These are phyloP conservation scores for Chaetomiaceae sp. DNA, from an alignment of 2,329 filamentous ascomycete genomes.

Conservation along the genomic window DNA sequence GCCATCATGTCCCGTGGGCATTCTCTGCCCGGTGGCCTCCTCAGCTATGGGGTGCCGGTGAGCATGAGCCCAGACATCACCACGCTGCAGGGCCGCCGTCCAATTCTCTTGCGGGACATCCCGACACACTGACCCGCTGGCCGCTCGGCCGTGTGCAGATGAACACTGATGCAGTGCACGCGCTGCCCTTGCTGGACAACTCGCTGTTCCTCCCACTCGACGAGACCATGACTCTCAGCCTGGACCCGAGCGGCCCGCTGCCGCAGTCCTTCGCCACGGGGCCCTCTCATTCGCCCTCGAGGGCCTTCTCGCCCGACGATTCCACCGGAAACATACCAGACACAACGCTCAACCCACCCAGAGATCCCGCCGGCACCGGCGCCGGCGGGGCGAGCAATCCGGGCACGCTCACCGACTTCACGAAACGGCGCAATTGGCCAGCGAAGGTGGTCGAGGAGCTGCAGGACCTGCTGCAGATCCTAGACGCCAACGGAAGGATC, in stretches of 20 bases:
- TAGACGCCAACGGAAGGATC: constrained; percentile 77
- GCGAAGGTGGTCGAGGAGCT: constrained; percentile 85
- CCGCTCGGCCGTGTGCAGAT: constrained; percentile 21
- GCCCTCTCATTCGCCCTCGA: constrained; percentile 11
- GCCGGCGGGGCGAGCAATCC: constrained; percentile 10
- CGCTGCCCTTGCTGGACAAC: constrained; percentile 41
- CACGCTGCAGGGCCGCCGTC: constrained; percentile 17
- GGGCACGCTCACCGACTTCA: constrained; percentile 51
- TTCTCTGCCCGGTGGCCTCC: constrained; percentile 13
- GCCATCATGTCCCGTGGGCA: constrained; percentile 21
- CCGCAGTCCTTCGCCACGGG: constrained; percentile 24
- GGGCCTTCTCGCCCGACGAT: constrained; percentile 16
- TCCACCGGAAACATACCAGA: constrained; percentile 8
- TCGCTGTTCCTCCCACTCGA: constrained; percentile 32
- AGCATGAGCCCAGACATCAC: constrained; percentile 13
- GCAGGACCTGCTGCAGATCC: constrained; percentile 79
- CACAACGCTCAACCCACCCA: constrained; percentile 10
- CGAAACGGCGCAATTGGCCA: constrained; percentile 68
- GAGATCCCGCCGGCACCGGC: constrained; percentile 19
- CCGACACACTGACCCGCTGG: constrained; percentile 17
- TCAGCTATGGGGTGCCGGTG: constrained; percentile 16
- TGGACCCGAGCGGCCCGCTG: constrained; percentile 34
- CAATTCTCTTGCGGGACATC: constrained; percentile 8
- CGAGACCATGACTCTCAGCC: constrained; percentile 36
- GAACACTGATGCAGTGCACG: constrained; percentile 29